Percentiles rank a stretch among this genome's conserved stretches.
Conservation (phyloP, 73 alveolate species). For the Paramecium primaurelia region DNA sequence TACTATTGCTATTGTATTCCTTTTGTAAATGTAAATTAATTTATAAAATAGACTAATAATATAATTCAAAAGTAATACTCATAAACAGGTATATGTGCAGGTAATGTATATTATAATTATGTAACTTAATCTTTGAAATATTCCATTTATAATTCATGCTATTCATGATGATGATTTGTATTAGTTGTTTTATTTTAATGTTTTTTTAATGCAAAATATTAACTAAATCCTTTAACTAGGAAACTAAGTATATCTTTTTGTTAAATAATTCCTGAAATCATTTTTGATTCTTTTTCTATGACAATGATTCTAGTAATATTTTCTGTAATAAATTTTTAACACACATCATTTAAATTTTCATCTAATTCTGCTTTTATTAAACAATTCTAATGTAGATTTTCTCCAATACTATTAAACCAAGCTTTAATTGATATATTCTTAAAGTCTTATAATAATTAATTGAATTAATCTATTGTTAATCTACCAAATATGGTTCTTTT, state of each 20-base stretch:
- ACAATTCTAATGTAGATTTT: neutral
- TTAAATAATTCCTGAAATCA: conserved; percentile 17
- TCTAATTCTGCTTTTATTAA: neutral
- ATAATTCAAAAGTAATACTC: neutral
- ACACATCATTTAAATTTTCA: neutral
- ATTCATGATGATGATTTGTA: neutral
- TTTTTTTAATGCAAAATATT: neutral
- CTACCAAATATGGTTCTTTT: neutral
- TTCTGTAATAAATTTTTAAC: neutral
- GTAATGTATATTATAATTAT: neutral
- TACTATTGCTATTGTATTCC: neutral
- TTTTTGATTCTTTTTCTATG: neutral
- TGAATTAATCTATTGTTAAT: conserved; percentile 20
- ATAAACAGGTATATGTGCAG: neutral
- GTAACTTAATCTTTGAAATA: neutral
- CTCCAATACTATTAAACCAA: conserved; percentile 13
- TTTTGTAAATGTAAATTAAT: neutral
- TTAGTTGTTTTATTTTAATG: neutral
- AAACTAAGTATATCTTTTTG: conserved; percentile 14
- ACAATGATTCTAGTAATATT: conserved; percentile 19
- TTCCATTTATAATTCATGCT: conserved; percentile 1
- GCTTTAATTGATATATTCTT: neutral
- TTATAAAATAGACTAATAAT: neutral
- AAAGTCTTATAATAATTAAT: neutral
- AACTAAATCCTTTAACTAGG: conserved; percentile 15